Conservation (phyloP, 1,284 basidiomycete genomes). For the Cutaneotrichosporon spelunceum region DNA sequence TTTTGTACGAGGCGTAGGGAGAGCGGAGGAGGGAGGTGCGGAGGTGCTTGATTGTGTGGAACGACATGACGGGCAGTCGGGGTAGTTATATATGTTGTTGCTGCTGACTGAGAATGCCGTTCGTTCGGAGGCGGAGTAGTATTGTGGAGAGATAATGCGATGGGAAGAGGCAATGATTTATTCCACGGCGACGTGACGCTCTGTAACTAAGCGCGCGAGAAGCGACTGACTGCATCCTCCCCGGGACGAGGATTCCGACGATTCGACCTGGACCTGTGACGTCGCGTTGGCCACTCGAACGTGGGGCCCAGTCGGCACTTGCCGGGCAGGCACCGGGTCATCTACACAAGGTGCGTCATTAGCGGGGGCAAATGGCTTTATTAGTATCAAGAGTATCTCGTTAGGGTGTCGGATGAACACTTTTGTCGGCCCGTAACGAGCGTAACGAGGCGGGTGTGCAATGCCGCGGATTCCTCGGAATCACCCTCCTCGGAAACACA, state of each 20-base stretch:
- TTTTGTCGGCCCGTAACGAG: background rate
- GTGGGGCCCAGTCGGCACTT: conserved; percentile 3
- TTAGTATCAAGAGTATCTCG: too few relatives aligned
- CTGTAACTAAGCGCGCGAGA: conserved; percentile 1
- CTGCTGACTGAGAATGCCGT: background rate
- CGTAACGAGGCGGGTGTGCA: background rate
- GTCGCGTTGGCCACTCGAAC: background rate
- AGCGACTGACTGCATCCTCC: background rate
- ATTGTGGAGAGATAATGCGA: background rate
- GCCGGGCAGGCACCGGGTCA: conserved; percentile 3
- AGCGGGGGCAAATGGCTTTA: background rate
- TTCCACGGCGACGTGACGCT: conserved; percentile 2
- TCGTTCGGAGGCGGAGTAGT: background rate
- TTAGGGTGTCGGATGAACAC: background rate
- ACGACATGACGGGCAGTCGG: background rate
- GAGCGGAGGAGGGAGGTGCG: conserved; percentile 4
- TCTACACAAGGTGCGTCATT: background rate
- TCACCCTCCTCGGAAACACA: background rate
- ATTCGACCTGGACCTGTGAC: background rate
- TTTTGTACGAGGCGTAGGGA: conserved; percentile 3
- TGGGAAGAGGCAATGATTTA: background rate
- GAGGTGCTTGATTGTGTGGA: conserved; percentile 10
- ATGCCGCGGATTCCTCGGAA: background rate
- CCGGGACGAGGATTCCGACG: background rate
- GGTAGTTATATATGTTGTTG: conserved; percentile 6